Base-by-base conservation (phyloP, 2,329 filamentous ascomycete genomes). In the Zalaria obscura region DNA sequence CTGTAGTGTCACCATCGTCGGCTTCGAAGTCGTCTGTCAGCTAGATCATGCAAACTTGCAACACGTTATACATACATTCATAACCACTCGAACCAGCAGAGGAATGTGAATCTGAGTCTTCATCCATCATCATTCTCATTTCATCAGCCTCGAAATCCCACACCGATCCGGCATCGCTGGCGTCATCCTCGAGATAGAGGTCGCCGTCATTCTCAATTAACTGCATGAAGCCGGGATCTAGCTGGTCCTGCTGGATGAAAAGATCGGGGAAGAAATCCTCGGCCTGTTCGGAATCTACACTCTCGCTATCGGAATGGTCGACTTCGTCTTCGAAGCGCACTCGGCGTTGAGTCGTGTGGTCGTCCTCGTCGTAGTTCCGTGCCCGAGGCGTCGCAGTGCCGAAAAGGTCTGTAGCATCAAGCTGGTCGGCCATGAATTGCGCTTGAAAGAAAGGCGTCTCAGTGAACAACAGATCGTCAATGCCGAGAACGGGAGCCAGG, bases 1-100 rank as follows among this genome's bases (percentile, higher is more conserved):
- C 57, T 27, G 56, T 60, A 11, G 56, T 57, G 36, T 59, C 57
- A 29, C 57, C 58, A 41, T 57, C 58, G 26, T 56, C 55, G 48
- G 55, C 56, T 58, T 53, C 9, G 41, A 7, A 26, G 29, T 32
- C 35, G 18, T 41, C 38, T 35, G 54, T 58, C 46, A 58, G 55
- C 45, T 45, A 40, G 25, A 34, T 25, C 29, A 46, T 40, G 5
- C 28, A 25, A 11, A 27, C 28, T 35, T 8, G 43, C 5, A 46
- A 28, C 35, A 37, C 38, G 26, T 25, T 41, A 43, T 35, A 52
- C 55, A 47, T 57, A 59, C 56, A 53, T 35, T 57, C 52, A 40
- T 46, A 48, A 41, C 50, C 50, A 40, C 53, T 58, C 31, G 47
- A 48, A 26, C 52, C 50, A 28, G 47, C 50, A 36, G 43, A 43